Evolutionary conservation across 2,329 filamentous ascomycete genomes (phyloP), one percentile per base, ranked within the genome.

Genomic region (Ramichloridium luteum): DNA sequence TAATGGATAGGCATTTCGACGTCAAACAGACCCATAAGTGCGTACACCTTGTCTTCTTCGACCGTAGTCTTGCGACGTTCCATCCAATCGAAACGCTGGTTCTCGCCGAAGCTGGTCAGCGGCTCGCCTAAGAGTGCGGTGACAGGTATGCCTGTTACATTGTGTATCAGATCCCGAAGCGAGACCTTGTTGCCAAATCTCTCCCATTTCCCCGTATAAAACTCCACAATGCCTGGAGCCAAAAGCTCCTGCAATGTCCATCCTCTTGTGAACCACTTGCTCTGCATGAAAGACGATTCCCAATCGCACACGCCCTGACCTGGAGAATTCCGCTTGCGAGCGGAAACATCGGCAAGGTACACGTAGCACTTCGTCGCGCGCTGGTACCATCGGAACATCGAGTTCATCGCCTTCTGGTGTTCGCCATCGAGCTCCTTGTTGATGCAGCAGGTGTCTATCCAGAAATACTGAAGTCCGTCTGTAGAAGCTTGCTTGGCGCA

Each of bases 391-490:
- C 30, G 28, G 27, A 30, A 43, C 40, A 43, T 43, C 5, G 40
- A 43, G 13, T 31, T 41, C 26, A 42, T 37, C 9, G 39, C 30
- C 17, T 29, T 25, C 5, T 23, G 14, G 4, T 39, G 25, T 28
- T 42, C 39, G 16, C 32, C 30, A 16, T 27, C 27, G 15, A 28
- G 38, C 8, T 28, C 23, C 28, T 42, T 39, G 34, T 44, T 35
- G 18, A 44, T 42, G 26, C 41, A 44, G 27, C 41, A 44, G 11
- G 41, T 44, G 25, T 44, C 41, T 5, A 42, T 25, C 41, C 41
- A 44, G 31, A 34, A 27, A 27, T 42, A 40, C 6, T 34, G 12
- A 16, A 38, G 28, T 6, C 32, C 29, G 14, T 16, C 20, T 12
- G 8, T 17, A 11, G 25, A 16, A 5, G 28, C 27, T 18, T 16